Evolutionary conservation across 331 rosid species (phyloP), one percentile per base, ranked within the genome.

Genomic region (Cucumis variabilis): DNA sequence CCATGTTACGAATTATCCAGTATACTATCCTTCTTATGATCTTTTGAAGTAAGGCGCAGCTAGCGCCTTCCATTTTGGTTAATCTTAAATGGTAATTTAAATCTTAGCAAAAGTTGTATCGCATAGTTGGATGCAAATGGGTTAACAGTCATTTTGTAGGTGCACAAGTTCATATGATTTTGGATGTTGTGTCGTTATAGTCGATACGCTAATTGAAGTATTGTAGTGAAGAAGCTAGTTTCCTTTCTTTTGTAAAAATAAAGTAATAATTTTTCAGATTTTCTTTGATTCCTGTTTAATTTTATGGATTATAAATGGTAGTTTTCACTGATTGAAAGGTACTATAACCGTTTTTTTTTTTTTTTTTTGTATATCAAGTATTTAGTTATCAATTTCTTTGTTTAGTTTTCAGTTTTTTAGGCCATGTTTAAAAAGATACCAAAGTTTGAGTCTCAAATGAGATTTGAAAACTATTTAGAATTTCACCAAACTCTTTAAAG

Each of bases 1-100:
- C 86, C 58, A 87, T 66, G 96, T 94, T 89, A 83, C 87, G 60
- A 92, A 84, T 81, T 92, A 91, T 89, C 93, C 94, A 85, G 53
- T 91, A 72, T 76, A 87, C 58, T 93, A 93, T 82, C 90, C 88
- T 7, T 28, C 92, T 11, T 79, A 89, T 82, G 87, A 89, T 65
- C 53, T 60, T 62, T 66, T 83, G 65, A 41, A 73, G 50, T 76
- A 81, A 86, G 85, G 44, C 44, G 44, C 71, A 65, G 70, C 25
- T 75, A 87, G 90, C 50, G 27, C 44, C 67, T 71, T 33, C 80
- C 84, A 63, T 67, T 76, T 76, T 74, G 86, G 87, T 81, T 37
- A 82, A 84, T 85, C 78, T 12, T 70, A n/a, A 27, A 28, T 85
- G 65, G 66, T 41, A 46, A 25, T 24, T 30, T 82, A 72, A 65